Base-by-base conservation (phyloP, 2,329 filamentous ascomycete genomes). In the Berkeleyomyces rouxiae region DNA sequence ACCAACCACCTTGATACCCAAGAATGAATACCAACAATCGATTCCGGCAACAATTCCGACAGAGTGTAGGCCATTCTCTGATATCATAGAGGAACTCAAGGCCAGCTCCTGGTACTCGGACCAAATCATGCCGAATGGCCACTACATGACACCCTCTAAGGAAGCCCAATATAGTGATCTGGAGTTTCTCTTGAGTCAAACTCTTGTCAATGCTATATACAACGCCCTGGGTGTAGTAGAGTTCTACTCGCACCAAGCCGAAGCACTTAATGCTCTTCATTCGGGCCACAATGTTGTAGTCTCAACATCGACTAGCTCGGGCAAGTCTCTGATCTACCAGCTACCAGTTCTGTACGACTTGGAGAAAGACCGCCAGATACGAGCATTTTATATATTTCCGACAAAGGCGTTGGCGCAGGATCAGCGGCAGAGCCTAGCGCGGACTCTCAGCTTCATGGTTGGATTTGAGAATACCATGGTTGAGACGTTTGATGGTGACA, bases 261-360 rank as follows among this genome's bases (percentile, higher is more conserved):
- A 95, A 73, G 93, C 93, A 0, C 89, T 99, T 68, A 99, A 99
- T 70, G 83, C 86, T 65, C 77, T 99, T 1, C 80, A 92, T 63
- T 82, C 86, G 2, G 92, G 90, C 0, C 82, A 86, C 44, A 85
- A 96, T 71, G 90, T 97, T 11, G 92, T 99, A 60, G 86, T 99
- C 1, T 86, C 91, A 1, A 99, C 93, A 0, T 95, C 92, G 0
- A 99, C 93, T 0, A 95, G 89, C 70, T 99, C 93, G 0, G 93
- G 93, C 9, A 99, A 99, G 72, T 96, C 90, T 4, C 76, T 99
- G n/a, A 96, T 99, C 65, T 99, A 97, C 70, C 93, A 99, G 70
- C 80, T 99, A 13, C 93, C 93, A 0, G 90, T 99, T 53, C 75
- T 99, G 9, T 84, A 95, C 70, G 87, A 89, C 59, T 76, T 99